Conservation (phyloP, 2,329 filamentous ascomycete species). For the Iodosphaeria phyllophila region DNA sequence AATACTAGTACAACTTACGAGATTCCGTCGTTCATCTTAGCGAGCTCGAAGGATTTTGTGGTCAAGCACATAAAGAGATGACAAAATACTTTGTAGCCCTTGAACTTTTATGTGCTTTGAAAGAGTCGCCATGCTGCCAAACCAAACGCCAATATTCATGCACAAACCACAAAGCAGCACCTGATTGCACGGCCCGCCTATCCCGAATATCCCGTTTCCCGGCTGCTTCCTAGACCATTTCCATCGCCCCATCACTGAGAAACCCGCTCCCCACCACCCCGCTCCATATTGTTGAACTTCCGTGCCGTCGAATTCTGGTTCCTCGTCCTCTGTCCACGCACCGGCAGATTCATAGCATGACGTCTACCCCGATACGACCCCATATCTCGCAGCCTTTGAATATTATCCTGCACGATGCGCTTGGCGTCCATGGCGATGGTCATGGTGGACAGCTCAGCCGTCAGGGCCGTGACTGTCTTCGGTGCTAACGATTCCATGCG, state of each 20-base stretch:
- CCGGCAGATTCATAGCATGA: slow-evolving; percentile 84
- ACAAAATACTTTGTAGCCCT: no score
- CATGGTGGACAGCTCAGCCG: slow-evolving; percentile 74
- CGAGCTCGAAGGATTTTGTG: no score
- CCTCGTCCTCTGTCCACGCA: slow-evolving; percentile 76
- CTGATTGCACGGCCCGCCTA: no score
- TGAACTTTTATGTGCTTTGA: no score
- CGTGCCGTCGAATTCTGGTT: slow-evolving; percentile 45
- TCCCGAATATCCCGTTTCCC: no score
- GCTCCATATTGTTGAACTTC: slow-evolving; percentile 41
- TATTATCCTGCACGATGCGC: slow-evolving; percentile 66
- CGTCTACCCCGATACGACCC: slow-evolving; percentile 74
- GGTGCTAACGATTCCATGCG: slow-evolving; percentile 57
- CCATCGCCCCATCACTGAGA: no score
- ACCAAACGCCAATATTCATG: no score
- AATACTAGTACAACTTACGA: no score
- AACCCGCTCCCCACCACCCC: slow-evolving; percentile 16
- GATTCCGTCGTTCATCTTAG: no score
- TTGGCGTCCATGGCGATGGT: slow-evolving; percentile 82
- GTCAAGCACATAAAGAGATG: no score
- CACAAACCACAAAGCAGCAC: no score
- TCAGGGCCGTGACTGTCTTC: slow-evolving; percentile 64
- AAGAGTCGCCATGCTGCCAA: no score
- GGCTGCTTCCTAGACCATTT: neutral
- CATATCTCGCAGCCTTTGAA: slow-evolving; percentile 73